Evolutionary conservation across 2,329 filamentous ascomycete species (phyloP).

Genomic region (Calcarisporium arbuscula): DNA sequence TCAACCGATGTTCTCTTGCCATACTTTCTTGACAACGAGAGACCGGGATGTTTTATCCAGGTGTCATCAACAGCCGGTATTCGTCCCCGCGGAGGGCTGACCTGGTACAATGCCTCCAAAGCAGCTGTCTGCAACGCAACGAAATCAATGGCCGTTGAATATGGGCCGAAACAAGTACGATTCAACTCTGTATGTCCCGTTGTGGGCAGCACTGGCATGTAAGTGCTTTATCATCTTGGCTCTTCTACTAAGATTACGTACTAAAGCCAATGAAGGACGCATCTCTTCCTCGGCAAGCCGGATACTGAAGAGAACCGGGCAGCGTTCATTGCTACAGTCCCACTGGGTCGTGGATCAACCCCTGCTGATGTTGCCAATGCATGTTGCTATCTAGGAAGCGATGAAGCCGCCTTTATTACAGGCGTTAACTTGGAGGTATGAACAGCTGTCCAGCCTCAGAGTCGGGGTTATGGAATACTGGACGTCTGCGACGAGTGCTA

Average conservation of each 20-base stretch:
- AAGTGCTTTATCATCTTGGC: conserved; percentile 10
- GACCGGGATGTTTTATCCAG: conserved; percentile 57
- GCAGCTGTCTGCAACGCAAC: conserved; percentile 56
- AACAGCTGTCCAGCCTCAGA: no score
- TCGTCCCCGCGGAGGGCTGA: conserved; percentile 54
- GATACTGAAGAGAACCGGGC: conserved; percentile 56
- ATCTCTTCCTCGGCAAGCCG: conserved; percentile 52
- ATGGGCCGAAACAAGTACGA: conserved; percentile 63
- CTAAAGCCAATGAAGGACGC: conserved; percentile 22
- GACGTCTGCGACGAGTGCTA: no score
- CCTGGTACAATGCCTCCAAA: conserved; percentile 67
- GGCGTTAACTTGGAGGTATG: conserved; percentile 61
- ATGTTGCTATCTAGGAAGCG: conserved; percentile 62
- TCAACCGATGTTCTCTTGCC: conserved; percentile 54
- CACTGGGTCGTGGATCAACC: conserved; percentile 48
- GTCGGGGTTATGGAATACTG: no score
- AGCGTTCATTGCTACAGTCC: conserved; percentile 47
- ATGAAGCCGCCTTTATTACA: conserved; percentile 66
- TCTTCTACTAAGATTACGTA: not conserved
- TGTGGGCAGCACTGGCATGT: conserved; percentile 59
- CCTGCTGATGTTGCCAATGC: conserved; percentile 65
- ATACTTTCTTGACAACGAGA: conserved; percentile 51
- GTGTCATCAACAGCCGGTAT: conserved; percentile 57
- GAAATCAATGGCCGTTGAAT: conserved; percentile 61
- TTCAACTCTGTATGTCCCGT: conserved; percentile 68